Conservation (phyloP, 2,329 filamentous ascomycete genomes). For the Aspergillus hiratsukae region DNA sequence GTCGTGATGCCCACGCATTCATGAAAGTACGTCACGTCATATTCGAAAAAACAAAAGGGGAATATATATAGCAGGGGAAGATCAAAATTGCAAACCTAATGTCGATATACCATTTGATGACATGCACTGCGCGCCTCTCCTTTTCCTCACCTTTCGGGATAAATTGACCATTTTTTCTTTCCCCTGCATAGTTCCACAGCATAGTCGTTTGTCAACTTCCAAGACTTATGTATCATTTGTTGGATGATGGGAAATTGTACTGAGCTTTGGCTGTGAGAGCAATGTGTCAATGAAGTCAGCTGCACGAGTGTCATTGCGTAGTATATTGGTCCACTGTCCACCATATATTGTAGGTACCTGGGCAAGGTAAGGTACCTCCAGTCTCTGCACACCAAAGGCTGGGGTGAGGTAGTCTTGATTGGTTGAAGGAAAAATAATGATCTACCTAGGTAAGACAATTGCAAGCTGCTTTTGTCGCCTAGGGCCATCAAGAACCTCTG, state of each 20-base stretch:
- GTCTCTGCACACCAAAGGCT: neutral
- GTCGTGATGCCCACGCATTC: slow-evolving; percentile 78
- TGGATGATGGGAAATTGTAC: neutral
- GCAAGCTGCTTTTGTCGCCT: too few relatives aligned
- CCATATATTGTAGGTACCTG: neutral
- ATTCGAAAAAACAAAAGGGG: neutral
- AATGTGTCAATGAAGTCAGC: neutral
- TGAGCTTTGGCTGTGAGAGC: neutral
- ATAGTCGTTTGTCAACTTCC: neutral
- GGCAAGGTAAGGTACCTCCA: neutral
- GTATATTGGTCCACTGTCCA: too few relatives aligned
- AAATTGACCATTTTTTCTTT: neutral
- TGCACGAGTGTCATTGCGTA: neutral
- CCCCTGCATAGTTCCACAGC: neutral
- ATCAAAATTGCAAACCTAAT: neutral
- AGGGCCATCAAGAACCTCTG: too few relatives aligned
- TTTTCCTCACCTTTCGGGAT: neutral
- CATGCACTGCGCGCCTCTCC: neutral
- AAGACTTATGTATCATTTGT: neutral
- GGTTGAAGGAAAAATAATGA: too few relatives aligned
- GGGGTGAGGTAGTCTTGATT: too few relatives aligned
- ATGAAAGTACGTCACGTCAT: slow-evolving; percentile 7
- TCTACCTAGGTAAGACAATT: too few relatives aligned
- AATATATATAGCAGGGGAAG: neutral
- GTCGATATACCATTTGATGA: neutral